These are phyloP conservation scores for Papiliotrema fonsecae DNA, from an alignment of 1,284 basidiomycete species.

Conservation along the genomic window DNA sequence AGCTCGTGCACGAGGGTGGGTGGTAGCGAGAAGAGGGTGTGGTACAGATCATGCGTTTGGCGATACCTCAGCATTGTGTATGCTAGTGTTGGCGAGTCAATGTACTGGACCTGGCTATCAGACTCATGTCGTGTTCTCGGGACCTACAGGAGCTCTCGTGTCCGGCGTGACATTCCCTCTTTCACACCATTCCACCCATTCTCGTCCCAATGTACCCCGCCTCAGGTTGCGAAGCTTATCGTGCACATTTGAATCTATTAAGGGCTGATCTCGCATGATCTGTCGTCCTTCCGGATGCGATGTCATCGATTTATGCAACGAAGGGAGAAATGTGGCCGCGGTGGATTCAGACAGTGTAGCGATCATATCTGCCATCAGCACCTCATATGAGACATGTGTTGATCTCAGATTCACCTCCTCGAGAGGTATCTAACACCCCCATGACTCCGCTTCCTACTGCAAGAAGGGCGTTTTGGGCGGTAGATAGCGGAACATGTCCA, in stretches of 20 bases:
- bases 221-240: conserved; percentile 60
- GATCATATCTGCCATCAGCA: conserved; percentile 69
- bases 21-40: conserved; percentile 79
- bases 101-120: conserved; percentile 72
- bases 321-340: conserved; percentile 72
- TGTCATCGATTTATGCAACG: conserved; percentile 74
- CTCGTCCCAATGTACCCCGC: conserved; percentile 77
- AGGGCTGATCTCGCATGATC: conserved; percentile 79
- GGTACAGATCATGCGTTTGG: conserved; percentile 90
- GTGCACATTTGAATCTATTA: conserved; percentile 59
- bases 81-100: conserved; percentile 86
- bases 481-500: conserved; percentile 75
- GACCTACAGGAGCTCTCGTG: conserved; percentile 77
- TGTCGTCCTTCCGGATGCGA: conserved; percentile 71
- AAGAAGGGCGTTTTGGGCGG: conserved; percentile 77
- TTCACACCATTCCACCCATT: conserved; percentile 88
- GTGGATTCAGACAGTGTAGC: conserved; percentile 88
- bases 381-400: conserved; percentile 13
- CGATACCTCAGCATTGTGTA: conserved; percentile 98
- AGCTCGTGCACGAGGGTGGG: conserved; percentile 88
- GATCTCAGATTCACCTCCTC: conserved; percentile 85
- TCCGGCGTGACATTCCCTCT: conserved; percentile 90
- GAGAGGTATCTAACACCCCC: conserved; percentile 72
- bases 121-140: not conserved
- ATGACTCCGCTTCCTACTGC: conserved; percentile 80